Evolutionary conservation across 331 rosid species (phyloP).

Genomic region (Acacia pycnantha): DNA sequence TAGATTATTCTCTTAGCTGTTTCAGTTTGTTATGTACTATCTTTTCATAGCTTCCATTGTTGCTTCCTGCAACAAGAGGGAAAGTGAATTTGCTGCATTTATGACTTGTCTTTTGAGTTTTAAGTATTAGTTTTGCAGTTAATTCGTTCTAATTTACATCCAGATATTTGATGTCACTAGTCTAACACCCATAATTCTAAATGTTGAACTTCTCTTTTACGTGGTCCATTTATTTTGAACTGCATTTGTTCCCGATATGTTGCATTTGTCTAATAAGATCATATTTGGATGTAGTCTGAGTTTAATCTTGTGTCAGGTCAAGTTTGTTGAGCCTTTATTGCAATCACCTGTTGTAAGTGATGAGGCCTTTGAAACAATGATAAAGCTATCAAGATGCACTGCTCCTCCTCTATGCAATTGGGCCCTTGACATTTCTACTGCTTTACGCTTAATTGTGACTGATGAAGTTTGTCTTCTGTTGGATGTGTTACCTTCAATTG

Average conservation of each 20-base stretch:
- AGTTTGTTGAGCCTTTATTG: constrained; percentile 81
- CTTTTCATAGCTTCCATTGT: not conserved
- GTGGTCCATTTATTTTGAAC: not conserved
- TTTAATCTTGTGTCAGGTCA: constrained; percentile 63
- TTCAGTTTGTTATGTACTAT: not conserved
- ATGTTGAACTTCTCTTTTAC: not conserved
- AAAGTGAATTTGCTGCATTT: not conserved
- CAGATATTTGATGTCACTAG: not conserved
- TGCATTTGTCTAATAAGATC: not conserved
- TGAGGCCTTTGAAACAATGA: constrained; percentile 86
- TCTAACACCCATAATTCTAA: not conserved
- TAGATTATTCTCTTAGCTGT: not conserved
- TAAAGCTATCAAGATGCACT: constrained; percentile 80
- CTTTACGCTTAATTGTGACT: constrained; percentile 73
- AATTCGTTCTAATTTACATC: constrained; percentile 1
- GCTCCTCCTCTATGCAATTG: constrained; percentile 87
- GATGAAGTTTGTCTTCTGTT: constrained; percentile 63
- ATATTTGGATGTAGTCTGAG: not conserved
- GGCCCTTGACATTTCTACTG: constrained; percentile 93
- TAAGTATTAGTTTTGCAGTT: not conserved
- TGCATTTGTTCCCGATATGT: not conserved
- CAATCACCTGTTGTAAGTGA: constrained; percentile 83
- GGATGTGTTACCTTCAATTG: constrained; percentile 55
- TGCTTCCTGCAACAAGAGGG: not conserved
- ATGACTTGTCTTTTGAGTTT: not conserved